phyloP scores from a whole-genome alignment of 768 basidiomycete genomes.

The Termitomyces titanicus region DNA sequence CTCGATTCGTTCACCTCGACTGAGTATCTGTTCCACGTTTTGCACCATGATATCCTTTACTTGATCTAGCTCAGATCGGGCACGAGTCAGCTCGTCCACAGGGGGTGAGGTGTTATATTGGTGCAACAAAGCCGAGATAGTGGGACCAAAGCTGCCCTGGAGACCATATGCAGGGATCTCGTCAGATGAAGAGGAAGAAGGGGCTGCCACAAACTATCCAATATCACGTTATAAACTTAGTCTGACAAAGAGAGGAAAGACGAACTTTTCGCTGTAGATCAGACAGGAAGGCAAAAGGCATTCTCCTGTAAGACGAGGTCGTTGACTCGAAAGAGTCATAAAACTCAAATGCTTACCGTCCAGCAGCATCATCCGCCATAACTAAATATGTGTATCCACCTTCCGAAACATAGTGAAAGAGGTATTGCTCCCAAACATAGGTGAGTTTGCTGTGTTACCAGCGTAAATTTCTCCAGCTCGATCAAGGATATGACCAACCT shows the following conservation, averaged over 20 bases:
- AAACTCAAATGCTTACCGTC: constrained; percentile 52
- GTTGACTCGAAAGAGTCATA: not conserved
- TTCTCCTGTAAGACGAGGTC: constrained; percentile 47
- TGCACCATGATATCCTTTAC: constrained; percentile 99
- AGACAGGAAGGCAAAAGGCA: constrained; percentile 90
- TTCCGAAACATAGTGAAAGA: constrained; percentile 93
- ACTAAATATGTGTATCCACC: constrained; percentile 85
- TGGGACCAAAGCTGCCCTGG: constrained; percentile 69
- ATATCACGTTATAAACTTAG: constrained; percentile 3
- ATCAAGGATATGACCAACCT: constrained; percentile 26
- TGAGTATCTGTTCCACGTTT: constrained; percentile 95
- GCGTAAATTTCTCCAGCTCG: not conserved
- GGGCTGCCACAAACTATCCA: constrained; percentile 56
- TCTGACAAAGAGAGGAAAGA: constrained; percentile 10
- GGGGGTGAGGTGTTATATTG: constrained; percentile 89
- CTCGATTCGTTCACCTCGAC: constrained; percentile 92
- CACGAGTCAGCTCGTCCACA: constrained; percentile 83
- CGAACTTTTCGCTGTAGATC: constrained; percentile 78
- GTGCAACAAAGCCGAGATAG: constrained; percentile 73
- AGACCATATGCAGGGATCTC: constrained; percentile 58
- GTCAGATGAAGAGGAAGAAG: constrained; percentile 58
- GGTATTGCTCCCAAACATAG: constrained; percentile 90
- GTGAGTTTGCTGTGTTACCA: constrained; percentile 58
- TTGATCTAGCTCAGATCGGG: constrained; percentile 83
- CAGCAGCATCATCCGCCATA: constrained; percentile 92